Evolutionary conservation across 1,284 basidiomycete species (phyloP).

Genomic region (Vanrija sp.): DNA sequence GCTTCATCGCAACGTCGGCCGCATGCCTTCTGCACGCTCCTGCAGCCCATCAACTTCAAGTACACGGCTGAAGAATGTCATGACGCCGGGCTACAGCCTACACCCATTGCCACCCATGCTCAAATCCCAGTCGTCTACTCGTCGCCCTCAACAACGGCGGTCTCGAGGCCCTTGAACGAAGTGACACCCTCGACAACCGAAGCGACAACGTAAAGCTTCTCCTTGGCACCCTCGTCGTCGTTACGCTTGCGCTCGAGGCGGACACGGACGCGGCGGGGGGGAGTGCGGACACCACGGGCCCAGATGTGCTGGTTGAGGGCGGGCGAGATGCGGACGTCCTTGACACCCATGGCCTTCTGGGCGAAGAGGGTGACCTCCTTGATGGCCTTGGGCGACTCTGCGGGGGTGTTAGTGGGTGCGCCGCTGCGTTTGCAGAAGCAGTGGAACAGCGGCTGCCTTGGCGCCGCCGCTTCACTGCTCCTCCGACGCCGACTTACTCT

Average conservation of each 20-base stretch:
- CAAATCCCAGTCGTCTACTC: constrained; percentile 26
- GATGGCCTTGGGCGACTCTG: constrained; percentile 77
- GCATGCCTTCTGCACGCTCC: too few species aligned
- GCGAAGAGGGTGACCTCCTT: constrained; percentile 88
- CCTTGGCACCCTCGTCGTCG: constrained; percentile 93
- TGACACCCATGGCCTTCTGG: constrained; percentile 87
- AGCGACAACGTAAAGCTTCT: constrained; percentile 93
- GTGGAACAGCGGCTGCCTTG: too few species aligned
- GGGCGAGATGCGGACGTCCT: constrained; percentile 86
- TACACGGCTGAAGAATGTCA: constrained; percentile 25
- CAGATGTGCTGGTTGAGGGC: constrained; percentile 90
- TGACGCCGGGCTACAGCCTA: constrained; percentile 24
- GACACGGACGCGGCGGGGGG: constrained; percentile 82
- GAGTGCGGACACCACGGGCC: constrained; percentile 75
- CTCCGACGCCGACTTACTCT: constrained; percentile 55
- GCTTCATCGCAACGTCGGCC: too few species aligned
- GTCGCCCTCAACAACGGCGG: constrained; percentile 70
- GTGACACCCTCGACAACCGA: constrained; percentile 70
- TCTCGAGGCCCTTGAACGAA: constrained; percentile 84
- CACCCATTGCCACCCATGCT: constrained; percentile 3
- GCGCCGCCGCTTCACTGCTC: too few species aligned
- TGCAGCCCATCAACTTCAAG: not conserved
- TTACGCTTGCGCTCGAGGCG: constrained; percentile 92
- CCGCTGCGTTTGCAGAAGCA: not conserved
- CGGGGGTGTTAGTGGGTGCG: constrained; percentile 8